A percentile compares a stretch with the other conserved stretches of the same genome.
Conservation (phyloP, 108 stramenopile species). For the Seminavis robusta region DNA sequence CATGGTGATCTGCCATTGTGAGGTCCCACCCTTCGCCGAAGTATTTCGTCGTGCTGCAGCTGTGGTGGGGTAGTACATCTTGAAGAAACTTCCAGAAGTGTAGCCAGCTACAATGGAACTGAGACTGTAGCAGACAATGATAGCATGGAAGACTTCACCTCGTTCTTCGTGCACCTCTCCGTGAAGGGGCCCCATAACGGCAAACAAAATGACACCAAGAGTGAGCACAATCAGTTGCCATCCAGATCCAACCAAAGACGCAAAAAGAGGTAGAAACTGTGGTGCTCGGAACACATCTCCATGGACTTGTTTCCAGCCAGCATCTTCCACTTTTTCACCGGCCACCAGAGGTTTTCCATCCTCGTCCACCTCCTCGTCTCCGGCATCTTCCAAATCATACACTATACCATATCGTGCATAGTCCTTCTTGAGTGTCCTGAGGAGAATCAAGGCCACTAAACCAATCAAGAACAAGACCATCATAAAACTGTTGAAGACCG, state of each 20-base stretch:
- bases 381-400: conserved; percentile 73
- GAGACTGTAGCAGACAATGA: conserved; percentile 86
- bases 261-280: conserved; percentile 73
- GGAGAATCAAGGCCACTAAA: conserved; percentile 92
- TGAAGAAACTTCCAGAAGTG: conserved; percentile 87
- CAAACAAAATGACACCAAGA: conserved; percentile 91
- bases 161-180: conserved; percentile 96
- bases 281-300: conserved; percentile 98
- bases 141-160: conserved; percentile 88
- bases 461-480: conserved; percentile 98
- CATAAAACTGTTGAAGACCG: conserved; percentile 97
- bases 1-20: conserved; percentile 86
- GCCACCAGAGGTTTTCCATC: conserved; percentile 60
- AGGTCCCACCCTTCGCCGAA: conserved; percentile 25
- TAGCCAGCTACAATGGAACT: conserved; percentile 91
- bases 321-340: conserved; percentile 73
- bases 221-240: conserved; percentile 94
- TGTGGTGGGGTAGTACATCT: conserved; percentile 82
- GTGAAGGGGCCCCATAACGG: conserved; percentile 88
- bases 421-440: conserved; percentile 93
- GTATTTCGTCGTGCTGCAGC: conserved; percentile 42
- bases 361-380: conserved; percentile 51
- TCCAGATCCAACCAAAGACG: conserved; percentile 92
- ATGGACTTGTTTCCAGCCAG: conserved; percentile 99
- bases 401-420: conserved; percentile 89